Base-by-base conservation (phyloP, 306 rosid genomes). In the Sicyos baderoa region DNA sequence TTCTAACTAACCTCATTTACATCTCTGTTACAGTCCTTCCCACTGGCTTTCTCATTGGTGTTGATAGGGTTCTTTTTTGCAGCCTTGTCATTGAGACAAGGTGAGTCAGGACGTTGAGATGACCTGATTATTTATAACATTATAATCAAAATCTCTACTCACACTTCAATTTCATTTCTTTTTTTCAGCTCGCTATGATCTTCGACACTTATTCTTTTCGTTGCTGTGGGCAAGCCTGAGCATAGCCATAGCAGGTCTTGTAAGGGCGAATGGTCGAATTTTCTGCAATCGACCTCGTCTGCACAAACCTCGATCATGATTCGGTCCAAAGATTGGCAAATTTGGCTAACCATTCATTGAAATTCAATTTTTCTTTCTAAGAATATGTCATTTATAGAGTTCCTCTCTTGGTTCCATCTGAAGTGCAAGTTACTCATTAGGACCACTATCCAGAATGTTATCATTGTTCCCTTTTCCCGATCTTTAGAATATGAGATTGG, bases 211-310 rank as follows among this genome's bases (percentile, higher is more conserved):
- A 63, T 86, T 93, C 86, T 85, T 86, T 78, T 90, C 97, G 9
- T 56, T 90, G 48, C 69, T 90, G 78, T 93, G 99, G 99, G 99
- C 94, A 17, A 68, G 87, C 78, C 71, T 90, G 40, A 90, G 97
- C 70, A 45, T 90, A 12, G 97, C 75, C 23, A 54, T 90, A 71
- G 99, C 97, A 35, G 86, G 87, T 65, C 84, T 88, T 81, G 96
- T 93, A 78, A 82, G 89, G 82, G 94, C 94, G 76, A 88, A 90
- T 1, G 99, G 97, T 13, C 87, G 95, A 42, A 59, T 93, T 68
- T 93, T 93, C 88, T 93, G 99, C 87, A 90, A 88, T 79, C 79
- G 97, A 29, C 99, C 96, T 16, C 88, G 86, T 76, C 89, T 93
- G 19, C 90, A 84, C 88, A 90, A 84, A 78, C 91, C 96, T 51